Conservation (phyloP, 2,329 filamentous ascomycete genomes). For the Zalaria sp. region DNA sequence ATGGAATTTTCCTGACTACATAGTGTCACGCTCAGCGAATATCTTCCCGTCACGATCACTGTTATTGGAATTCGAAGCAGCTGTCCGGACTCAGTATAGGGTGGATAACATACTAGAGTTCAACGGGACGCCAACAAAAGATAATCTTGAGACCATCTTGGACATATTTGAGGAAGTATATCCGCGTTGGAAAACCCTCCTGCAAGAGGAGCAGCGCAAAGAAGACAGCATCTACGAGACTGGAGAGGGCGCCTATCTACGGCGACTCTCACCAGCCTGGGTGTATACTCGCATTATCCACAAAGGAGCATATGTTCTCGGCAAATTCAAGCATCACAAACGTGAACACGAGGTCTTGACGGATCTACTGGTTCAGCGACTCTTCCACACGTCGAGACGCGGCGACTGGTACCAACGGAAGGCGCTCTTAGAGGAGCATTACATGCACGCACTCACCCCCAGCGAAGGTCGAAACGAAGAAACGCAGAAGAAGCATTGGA, state of each 20-base stretch:
- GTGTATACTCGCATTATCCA: slow-evolving; percentile 88
- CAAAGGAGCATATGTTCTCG: slow-evolving; percentile 68
- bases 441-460: slow-evolving; percentile 56
- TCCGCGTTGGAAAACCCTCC: slow-evolving; percentile 62
- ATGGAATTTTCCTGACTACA: slow-evolving; percentile 76
- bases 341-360: slow-evolving; percentile 61
- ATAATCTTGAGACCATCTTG: slow-evolving; percentile 53
- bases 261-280: slow-evolving; percentile 81
- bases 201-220: slow-evolving; percentile 62
- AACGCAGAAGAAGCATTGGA: slow-evolving; percentile 70
- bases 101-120: slow-evolving; percentile 75
- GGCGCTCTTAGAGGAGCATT: slow-evolving; percentile 86
- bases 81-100: slow-evolving; percentile 65
- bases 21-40: slow-evolving; percentile 77
- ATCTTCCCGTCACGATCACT: slow-evolving; percentile 68
- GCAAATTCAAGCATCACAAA: slow-evolving; percentile 65
- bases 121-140: slow-evolving; percentile 52
- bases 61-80: slow-evolving; percentile 79
- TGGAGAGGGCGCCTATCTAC: slow-evolving; percentile 77
- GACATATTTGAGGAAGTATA: slow-evolving; percentile 61
- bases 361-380: slow-evolving; percentile 62
- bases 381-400: slow-evolving; percentile 74
- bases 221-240: slow-evolving; percentile 65
- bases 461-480: slow-evolving; percentile 36
- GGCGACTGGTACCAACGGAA: slow-evolving; percentile 95